These are phyloP conservation scores for Penicillium canescens DNA, from an alignment of 495 filamentous ascomycete species.

Conservation along the genomic window DNA sequence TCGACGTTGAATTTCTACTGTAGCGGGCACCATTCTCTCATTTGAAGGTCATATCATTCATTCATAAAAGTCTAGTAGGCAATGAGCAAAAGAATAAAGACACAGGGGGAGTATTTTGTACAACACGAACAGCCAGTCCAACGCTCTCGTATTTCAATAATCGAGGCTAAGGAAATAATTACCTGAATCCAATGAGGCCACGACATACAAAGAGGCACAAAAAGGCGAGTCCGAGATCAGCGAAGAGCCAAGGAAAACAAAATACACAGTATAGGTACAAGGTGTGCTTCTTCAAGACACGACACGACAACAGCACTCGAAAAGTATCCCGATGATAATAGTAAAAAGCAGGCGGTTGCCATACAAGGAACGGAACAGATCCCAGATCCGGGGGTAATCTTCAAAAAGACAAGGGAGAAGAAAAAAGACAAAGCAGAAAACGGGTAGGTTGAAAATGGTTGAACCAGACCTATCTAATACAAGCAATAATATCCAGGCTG, in stretches of 20 bases:
- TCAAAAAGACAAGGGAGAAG: neutral
- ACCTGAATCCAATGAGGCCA: neutral
- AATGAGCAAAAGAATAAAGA: neutral
- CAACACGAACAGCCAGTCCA: neutral
- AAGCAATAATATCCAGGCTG: neutral
- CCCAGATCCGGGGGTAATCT: neutral
- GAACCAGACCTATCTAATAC: neutral
- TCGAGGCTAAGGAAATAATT: neutral
- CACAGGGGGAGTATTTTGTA: neutral
- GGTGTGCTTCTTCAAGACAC: neutral
- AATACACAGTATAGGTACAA: conserved; percentile 5
- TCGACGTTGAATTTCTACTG: too few relatives aligned
- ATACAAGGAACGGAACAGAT: neutral
- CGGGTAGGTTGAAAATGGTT: neutral
- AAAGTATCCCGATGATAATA: neutral
- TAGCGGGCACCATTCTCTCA: too few relatives aligned
- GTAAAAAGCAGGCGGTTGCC: neutral
- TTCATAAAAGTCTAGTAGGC: too few relatives aligned
- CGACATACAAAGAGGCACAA: neutral
- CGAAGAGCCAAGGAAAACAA: neutral
- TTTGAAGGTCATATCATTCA: too few relatives aligned
- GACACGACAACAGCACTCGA: neutral
- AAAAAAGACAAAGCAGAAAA: neutral
- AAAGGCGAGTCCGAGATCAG: neutral
- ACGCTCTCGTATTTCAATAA: neutral